Conservation (phyloP, 495 filamentous ascomycete species). For the Neurospora sp. region DNA sequence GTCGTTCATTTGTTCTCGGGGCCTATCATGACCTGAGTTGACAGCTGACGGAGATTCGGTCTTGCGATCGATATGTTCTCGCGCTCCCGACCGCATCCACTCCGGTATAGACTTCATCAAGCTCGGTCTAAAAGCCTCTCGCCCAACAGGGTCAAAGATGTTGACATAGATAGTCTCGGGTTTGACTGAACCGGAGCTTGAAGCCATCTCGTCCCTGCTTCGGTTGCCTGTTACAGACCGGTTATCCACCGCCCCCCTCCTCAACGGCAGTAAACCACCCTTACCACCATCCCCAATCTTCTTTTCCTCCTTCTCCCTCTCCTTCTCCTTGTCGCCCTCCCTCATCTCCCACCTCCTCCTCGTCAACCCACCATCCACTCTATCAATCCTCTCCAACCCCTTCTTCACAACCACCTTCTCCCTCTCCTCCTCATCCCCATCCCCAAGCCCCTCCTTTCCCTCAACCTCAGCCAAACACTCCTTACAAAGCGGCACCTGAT, state of each 20-base stretch:
- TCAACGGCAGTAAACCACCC: background rate
- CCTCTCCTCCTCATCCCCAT: background rate
- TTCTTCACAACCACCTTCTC: conserved; percentile 8
- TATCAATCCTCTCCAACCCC: conserved; percentile 19
- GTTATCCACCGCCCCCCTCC: background rate
- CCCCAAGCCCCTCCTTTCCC: conserved; percentile 4
- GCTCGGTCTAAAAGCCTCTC: conserved; percentile 30
- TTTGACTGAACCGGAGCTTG: background rate
- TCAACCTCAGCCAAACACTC: conserved; percentile 21
- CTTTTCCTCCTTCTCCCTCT: conserved; percentile 6
- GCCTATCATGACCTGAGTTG: background rate
- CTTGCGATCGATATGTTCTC: background rate
- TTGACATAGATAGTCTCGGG: conserved; percentile 28
- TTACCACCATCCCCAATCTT: background rate
- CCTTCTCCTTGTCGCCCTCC: too few relatives aligned
- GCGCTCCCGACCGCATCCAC: conserved; percentile 28
- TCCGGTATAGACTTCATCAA: conserved; percentile 35
- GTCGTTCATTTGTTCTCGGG: background rate
- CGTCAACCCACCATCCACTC: conserved; percentile 17
- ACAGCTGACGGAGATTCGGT: background rate
- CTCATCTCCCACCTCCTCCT: conserved; percentile 18
- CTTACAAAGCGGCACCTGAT: conserved; percentile 26
- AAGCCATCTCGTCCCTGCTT: background rate
- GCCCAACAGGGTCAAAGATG: conserved; percentile 29
- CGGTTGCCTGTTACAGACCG: background rate